Evolutionary conservation across 139 green algal genomes (phyloP).

Genomic region (Chlorella sorokiniana): DNA sequence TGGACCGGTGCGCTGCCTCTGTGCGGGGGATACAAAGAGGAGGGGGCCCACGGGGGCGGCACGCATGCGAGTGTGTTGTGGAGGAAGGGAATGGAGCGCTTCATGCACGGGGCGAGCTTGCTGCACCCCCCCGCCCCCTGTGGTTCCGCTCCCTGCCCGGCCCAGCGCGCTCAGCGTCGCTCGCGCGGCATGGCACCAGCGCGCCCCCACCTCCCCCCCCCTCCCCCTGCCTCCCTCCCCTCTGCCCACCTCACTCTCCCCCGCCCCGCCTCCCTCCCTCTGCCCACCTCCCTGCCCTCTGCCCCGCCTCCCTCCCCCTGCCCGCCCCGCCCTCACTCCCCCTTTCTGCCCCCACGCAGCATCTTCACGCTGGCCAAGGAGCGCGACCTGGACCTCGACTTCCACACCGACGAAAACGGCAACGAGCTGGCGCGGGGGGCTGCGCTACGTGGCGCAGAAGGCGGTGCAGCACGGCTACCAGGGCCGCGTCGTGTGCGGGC

Average conservation of each 20-base stretch:
- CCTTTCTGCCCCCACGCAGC: conserved; percentile 13
- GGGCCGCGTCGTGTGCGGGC: conserved; percentile 72
- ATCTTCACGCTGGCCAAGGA: conserved; percentile 72
- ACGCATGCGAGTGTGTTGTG: no score
- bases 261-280: neutral
- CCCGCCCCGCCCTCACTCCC: neutral
- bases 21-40: no score
- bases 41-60: no score
- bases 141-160: no score
- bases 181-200: no score
- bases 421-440: conserved; percentile 66
- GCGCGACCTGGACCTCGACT: conserved; percentile 71
- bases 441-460: conserved; percentile 68
- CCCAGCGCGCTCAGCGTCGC: no score
- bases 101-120: no score
- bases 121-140: no score
- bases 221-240: no score
- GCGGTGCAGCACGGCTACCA: conserved; percentile 65
- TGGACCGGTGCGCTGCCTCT: conserved; percentile 73
- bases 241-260: no score
- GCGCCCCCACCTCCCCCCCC: no score
- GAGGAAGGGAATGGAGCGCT: no score
- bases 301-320: neutral
- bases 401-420: conserved; percentile 81
- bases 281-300: neutral